Percentiles rank a stretch among this genome's conserved stretches.
phyloP scores from a whole-genome alignment of 1,139 yeast genomes.

The Nakaseomyces kungkrabaensis region DNA sequence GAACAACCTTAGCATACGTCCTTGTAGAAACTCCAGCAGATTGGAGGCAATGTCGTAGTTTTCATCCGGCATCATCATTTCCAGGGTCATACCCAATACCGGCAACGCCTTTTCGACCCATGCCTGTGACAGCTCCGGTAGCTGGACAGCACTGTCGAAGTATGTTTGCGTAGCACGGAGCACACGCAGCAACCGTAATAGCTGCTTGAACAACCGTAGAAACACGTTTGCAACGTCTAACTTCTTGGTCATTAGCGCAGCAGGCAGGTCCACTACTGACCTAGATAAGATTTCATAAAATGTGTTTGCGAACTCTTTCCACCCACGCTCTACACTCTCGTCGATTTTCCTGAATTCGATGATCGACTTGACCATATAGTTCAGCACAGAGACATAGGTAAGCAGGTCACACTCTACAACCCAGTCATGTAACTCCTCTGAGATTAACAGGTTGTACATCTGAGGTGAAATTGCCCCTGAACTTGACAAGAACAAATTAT shows the following conservation, averaged over 20 bases:
- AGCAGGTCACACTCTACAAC: slow-evolving; percentile 49
- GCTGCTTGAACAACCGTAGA: slow-evolving; percentile 1
- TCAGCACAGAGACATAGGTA: slow-evolving; percentile 34
- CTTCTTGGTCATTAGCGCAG: slow-evolving; percentile 1
- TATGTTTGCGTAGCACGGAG: neutral
- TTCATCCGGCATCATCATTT: neutral
- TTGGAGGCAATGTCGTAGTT: slow-evolving; percentile 3
- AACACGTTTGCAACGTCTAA: neutral
- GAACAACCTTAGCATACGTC: neutral
- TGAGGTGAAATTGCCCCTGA: slow-evolving; percentile 48
- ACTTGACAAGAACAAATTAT: slow-evolving; percentile 44
- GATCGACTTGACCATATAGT: slow-evolving; percentile 9
- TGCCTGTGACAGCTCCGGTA: neutral
- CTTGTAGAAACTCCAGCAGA: neutral
- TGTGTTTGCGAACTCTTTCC: neutral
- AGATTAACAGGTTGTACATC: slow-evolving; percentile 45
- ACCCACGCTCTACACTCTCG: neutral
- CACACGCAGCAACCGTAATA: neutral
- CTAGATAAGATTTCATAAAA: neutral
- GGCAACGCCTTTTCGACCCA: neutral
- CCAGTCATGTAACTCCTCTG: slow-evolving; percentile 49
- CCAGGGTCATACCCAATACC: neutral
- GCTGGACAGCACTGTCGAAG: neutral
- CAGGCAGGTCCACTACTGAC: slow-evolving; percentile 1
- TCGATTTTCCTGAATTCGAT: neutral